phyloP scores from a whole-genome alignment of 1,139 yeast genomes.

The Suhomyces bribrorum region DNA sequence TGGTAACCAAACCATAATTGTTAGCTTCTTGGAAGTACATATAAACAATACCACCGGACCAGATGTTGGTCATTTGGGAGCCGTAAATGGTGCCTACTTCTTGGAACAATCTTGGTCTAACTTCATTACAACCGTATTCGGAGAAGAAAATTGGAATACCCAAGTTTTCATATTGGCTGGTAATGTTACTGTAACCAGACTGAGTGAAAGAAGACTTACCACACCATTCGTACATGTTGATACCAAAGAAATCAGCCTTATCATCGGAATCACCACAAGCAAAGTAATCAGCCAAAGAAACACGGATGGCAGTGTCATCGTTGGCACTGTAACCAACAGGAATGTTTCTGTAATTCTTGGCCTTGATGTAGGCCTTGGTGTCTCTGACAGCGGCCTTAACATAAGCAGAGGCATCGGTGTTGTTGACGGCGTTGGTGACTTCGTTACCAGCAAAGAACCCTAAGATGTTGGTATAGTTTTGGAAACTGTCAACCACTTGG shows the following conservation, averaged over 20 bases:
- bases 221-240: conserved; percentile 97
- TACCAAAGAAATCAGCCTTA: conserved; percentile 87
- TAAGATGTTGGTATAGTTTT: conserved; percentile 69
- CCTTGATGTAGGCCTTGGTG: conserved; percentile 70
- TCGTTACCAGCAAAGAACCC: conserved; percentile 95
- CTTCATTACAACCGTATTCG: conserved; percentile 88
- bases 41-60: conserved; percentile 72
- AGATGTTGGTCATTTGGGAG: conserved; percentile 38
- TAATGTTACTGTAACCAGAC: conserved; percentile 77
- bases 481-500: conserved; percentile 69
- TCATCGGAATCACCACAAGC: conserved; percentile 67
- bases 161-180: conserved; percentile 66
- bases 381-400: conserved; percentile 91
- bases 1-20: conserved; percentile 67
- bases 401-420: conserved; percentile 78
- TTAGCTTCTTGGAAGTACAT: conserved; percentile 70
- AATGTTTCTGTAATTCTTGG: conserved; percentile 64
- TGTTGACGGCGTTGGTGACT: conserved; percentile 73
- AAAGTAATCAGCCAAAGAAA: conserved; percentile 75
- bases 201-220: conserved; percentile 62
- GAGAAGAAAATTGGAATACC: conserved; percentile 86
- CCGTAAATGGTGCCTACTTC: conserved; percentile 68
- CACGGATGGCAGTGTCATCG: conserved; percentile 73
- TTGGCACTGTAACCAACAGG: conserved; percentile 92
- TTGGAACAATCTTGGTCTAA: conserved; percentile 65